Percentiles rank a stretch among this genome's conserved stretches.
phyloP scores from a whole-genome alignment of 306 rosid species.

The cucumber (Cucumis sativus) region Cucumber_9930_V3 NC_026661.2:9818001-9818500 shows the following conservation, averaged over 20 bases:
- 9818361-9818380: not conserved
- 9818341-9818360: constrained; percentile 39
- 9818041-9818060: not conserved
- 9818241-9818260: constrained; percentile 21
- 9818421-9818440: constrained; percentile 9
- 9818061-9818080: not conserved
- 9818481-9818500: constrained; percentile 41
- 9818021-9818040: not conserved
- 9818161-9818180: constrained; percentile 6
- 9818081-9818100: not conserved
- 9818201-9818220: constrained; percentile 17
- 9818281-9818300: constrained; percentile 22
- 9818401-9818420: not conserved
- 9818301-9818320: constrained; percentile 43
- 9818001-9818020: not conserved
- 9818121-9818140: not conserved
- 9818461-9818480: constrained; percentile 35
- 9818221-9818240: constrained; percentile 15
- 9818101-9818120: not conserved
- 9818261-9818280: constrained; percentile 13
- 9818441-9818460: constrained; percentile 78
- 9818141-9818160: constrained; percentile 1
- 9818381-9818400: not conserved
- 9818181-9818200: constrained; percentile 42
- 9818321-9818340: constrained; percentile 52